A percentile compares a stretch with the other conserved stretches of the same genome.
phyloP scores from a whole-genome alignment of 1,284 basidiomycete genomes.

The Schizopora paradoxa region DNA sequence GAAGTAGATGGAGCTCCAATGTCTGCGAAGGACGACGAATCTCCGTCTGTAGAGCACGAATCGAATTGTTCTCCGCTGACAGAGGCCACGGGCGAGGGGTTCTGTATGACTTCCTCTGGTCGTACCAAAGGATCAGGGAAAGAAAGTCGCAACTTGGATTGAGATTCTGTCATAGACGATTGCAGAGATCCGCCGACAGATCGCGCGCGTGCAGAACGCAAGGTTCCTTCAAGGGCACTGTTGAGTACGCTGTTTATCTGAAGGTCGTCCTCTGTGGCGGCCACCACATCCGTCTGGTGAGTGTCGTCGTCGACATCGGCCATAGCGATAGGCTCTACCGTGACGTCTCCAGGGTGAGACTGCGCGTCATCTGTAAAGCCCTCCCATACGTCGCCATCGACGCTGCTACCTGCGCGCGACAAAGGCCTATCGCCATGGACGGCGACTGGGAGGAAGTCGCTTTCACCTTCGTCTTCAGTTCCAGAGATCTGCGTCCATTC shows the following conservation, averaged over 20 bases:
- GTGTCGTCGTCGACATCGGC: conserved; percentile 7
- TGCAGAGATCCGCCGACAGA: conserved; percentile 12
- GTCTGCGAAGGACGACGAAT: conserved; percentile 12
- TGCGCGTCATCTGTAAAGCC: conserved; percentile 11
- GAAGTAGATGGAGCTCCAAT: conserved; percentile 9
- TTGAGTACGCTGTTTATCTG: conserved; percentile 12
- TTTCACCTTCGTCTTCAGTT: conserved; percentile 14
- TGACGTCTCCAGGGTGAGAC: background rate
- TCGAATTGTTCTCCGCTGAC: conserved; percentile 9
- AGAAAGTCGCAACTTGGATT: conserved; percentile 18
- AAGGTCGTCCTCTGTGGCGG: conserved; percentile 10
- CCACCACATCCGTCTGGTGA: conserved; percentile 4
- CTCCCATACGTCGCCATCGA: conserved; percentile 18
- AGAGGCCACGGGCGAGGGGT: too few species aligned
- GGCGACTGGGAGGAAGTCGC: conserved; percentile 13
- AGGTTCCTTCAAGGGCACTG: conserved; percentile 12
- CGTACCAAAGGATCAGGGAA: conserved; percentile 16
- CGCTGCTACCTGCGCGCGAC: conserved; percentile 13
- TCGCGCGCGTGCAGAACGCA: conserved; percentile 12
- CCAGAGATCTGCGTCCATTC: conserved; percentile 19
- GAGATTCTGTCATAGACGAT: conserved; percentile 14
- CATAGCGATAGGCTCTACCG: background rate
- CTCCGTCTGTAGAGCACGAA: conserved; percentile 3
- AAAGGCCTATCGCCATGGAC: conserved; percentile 11
- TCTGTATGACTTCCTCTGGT: conserved; percentile 6